These are phyloP conservation scores for Epichloe uncinata DNA, from an alignment of 2,329 filamentous ascomycete genomes.

Conservation along the genomic window DNA sequence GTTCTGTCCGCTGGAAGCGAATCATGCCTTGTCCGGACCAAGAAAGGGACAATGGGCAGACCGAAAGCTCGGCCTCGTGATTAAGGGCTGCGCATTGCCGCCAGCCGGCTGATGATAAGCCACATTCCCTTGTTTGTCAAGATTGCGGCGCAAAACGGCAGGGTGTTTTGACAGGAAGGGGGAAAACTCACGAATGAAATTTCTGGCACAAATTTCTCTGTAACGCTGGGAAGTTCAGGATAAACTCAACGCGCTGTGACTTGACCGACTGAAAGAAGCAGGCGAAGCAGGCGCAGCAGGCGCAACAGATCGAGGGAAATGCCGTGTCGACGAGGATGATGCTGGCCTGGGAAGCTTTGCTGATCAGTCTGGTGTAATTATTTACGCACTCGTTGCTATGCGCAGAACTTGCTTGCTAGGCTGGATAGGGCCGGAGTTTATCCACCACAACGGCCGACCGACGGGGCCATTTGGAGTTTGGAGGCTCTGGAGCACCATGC, in stretches of 20 bases:
- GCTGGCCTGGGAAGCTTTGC: background rate
- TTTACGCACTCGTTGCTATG: background rate
- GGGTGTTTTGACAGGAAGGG: background rate
- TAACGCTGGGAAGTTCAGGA: background rate
- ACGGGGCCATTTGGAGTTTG: too few species aligned
- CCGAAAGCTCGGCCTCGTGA: background rate
- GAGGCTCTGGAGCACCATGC: too few species aligned
- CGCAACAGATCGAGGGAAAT: background rate
- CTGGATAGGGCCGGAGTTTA: constrained; percentile 7
- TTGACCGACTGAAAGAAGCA: background rate
- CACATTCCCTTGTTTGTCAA: background rate
- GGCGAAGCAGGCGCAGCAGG: too few species aligned
- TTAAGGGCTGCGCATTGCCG: background rate
- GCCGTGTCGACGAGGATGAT: background rate
- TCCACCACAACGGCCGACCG: background rate
- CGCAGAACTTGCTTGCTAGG: too few species aligned
- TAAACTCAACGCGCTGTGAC: background rate
- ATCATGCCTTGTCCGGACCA: background rate
- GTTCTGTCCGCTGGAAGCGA: background rate
- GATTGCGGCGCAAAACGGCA: background rate
- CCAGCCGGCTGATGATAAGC: background rate
- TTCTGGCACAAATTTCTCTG: background rate
- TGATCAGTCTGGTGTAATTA: background rate
- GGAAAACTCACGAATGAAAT: background rate
- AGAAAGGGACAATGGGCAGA: background rate